Percentiles rank a stretch among this genome's conserved stretches.
Evolutionary conservation across 1,284 basidiomycete genomes (phyloP).

Genomic region (Ganoderma multipileum): DNA sequence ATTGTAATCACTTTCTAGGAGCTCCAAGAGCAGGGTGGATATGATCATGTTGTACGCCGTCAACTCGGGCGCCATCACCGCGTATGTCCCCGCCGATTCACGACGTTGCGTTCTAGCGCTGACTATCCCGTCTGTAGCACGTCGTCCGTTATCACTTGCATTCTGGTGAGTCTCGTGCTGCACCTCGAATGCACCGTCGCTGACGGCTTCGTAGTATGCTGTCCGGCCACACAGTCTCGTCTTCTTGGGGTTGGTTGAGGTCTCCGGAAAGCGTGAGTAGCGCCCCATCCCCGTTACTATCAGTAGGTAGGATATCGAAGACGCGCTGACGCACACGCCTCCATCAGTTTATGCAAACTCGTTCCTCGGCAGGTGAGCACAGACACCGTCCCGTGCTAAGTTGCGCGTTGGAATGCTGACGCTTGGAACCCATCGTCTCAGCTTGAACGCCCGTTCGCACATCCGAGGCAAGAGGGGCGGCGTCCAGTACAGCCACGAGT

Average conservation of each 20-base stretch:
- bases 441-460: conserved; percentile 7
- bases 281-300: no score
- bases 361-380: conserved; percentile 20
- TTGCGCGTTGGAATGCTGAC: not conserved
- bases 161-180: conserved; percentile 14
- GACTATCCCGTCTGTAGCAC: not conserved
- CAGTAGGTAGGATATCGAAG: not conserved
- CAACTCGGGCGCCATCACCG: conserved; percentile 29
- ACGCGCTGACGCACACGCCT: not conserved
- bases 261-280: conserved; percentile 27
- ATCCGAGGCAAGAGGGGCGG: not conserved
- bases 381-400: no score
- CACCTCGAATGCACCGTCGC: no score
- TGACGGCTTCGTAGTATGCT: conserved; percentile 12
- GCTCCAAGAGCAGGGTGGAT: conserved; percentile 20
- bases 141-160: conserved; percentile 23
- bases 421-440: not conserved
- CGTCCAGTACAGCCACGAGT: not conserved
- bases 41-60: conserved; percentile 27
- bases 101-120: not conserved
- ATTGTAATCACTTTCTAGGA: conserved; percentile 4
- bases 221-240: conserved; percentile 18
- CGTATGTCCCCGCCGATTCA: conserved; percentile 10
- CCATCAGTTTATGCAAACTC: conserved; percentile 26
- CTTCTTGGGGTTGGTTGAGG: conserved; percentile 27